These are phyloP conservation scores for Pythium pectinolyticum DNA, from an alignment of 352 stramenopile genomes.

Conservation along the genomic window DNA sequence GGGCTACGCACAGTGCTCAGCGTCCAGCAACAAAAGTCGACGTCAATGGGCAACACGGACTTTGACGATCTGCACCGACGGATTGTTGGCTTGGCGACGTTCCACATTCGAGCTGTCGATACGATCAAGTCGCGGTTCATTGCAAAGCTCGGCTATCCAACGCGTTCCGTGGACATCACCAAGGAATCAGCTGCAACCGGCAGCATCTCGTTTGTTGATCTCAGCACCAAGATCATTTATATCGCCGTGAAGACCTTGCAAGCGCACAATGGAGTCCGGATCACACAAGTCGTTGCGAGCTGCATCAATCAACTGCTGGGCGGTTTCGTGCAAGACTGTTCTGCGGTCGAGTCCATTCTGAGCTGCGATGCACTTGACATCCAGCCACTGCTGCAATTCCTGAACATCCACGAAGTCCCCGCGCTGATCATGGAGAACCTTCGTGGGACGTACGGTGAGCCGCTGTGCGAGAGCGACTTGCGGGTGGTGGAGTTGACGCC, in stretches of 20 bases:
- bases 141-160: slow-evolving; percentile 49
- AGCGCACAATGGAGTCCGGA: slow-evolving; percentile 35
- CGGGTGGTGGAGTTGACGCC: slow-evolving; percentile 56
- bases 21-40: slow-evolving; percentile 59
- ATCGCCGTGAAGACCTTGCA: slow-evolving; percentile 46
- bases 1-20: slow-evolving; percentile 70
- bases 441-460: slow-evolving; percentile 55
- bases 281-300: slow-evolving; percentile 57
- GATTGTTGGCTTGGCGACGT: slow-evolving; percentile 48
- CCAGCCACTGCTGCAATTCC: slow-evolving; percentile 41
- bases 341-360: slow-evolving; percentile 66
- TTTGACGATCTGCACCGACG: slow-evolving; percentile 66
- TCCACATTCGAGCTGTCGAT: slow-evolving; percentile 51
- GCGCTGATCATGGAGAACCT: slow-evolving; percentile 65
- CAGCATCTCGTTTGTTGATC: slow-evolving; percentile 69
- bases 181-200: slow-evolving; percentile 40
- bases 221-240: slow-evolving; percentile 42
- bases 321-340: slow-evolving; percentile 59
- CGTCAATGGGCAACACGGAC: slow-evolving; percentile 45
- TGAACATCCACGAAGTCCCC: slow-evolving; percentile 69
- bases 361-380: slow-evolving; percentile 54
- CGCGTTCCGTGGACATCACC: slow-evolving; percentile 59
- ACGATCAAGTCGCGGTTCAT: slow-evolving; percentile 64
- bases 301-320: slow-evolving; percentile 73
- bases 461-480: slow-evolving; percentile 49